Base-by-base conservation (phyloP, 331 rosid species). In the Rhamnella rubrinervis region DNA sequence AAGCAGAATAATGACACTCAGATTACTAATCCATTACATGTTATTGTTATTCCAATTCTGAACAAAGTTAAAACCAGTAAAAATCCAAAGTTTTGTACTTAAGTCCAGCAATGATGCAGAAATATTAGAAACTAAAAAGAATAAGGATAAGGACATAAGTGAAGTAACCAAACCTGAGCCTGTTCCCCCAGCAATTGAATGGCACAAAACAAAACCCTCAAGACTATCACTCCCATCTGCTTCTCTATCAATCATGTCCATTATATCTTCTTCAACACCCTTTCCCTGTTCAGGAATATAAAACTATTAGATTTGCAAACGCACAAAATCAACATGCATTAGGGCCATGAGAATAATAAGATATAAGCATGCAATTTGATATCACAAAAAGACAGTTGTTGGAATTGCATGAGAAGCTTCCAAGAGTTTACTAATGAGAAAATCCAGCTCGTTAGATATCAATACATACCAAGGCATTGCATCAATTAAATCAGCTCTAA, bases 181-280 rank as follows among this genome's bases (percentile, higher is more conserved):
- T 31, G 98, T 93, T 77, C 98, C 98, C 72, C 98, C 98, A 37
- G 98, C 97, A 74, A 93, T 93, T 38, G 98, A 93, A 72, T 93
- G 98, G 71, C 98, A 93, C 23, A 93, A 83, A 78, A 93, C 98
- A 84, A 93, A 93, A 72, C 98, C 98, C 83, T 93, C 98, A 61
- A 93, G 98, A 83, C 98, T 93, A 76, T 93, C 98, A 84, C 98
- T 91, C 31, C 98, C 98, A 87, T 93, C 98, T 38, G 97, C 98
- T 84, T 93, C 98, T 87, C 98, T 85, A 66, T 93, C 98, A 78
- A 93, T 93, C 98, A 93, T 93, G 78, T 93, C 98, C 97, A 93
- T 93, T 83, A 93, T 93, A 75, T 92, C 97, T 86, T 93, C 98
- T 84, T 93, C 98, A 62, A 93, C 98, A 75, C 84, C 87, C 80